Base-by-base conservation (phyloP, 2,329 filamentous ascomycete genomes). In the Aureobasidium lini region DNA sequence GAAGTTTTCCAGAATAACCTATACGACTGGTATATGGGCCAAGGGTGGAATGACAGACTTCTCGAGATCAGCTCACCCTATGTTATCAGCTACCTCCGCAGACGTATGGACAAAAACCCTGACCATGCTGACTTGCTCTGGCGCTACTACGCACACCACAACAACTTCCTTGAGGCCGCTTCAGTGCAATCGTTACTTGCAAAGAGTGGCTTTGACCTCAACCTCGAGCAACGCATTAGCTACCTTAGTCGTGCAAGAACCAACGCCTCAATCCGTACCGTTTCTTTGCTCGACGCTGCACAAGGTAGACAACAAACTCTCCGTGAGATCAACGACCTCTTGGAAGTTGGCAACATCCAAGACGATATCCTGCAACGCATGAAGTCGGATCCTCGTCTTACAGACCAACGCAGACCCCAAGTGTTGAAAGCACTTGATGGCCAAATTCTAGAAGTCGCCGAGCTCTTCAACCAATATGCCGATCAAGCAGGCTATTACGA, bases 11-110 rank as follows among this genome's bases (percentile, higher is more conserved):
- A 97, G 71, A 95, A 90, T 62, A 90, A 90, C 67, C 80, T 99
- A n/a, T 99, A 96, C 71, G 92, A 96, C 68, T 99, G 94, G 93
- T 99, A 99, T 73, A 85, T 97, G 65, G 76, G 82, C 57, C 86
- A 92, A 70, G 87, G 88, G 16, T 92, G 89, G 85, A 88, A 84
- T 9, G 90, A 96, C 63, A 87, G 91, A 13, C 82, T 99, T 31
- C 82, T 99, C 36, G 85, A 87, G 37, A 90, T 94, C 54, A 84
- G 92, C 60, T 95, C 92, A 5, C 84, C 87, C 0, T 92, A 91
- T 67, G 90, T 97, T 29, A 82, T 95, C 43, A 88, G 86, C 2
- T 99, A 96, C 71, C 82, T 99, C 2, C 81, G 89, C 68, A 85
- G 88, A 57, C 86, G 90, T 61, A 89, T 90, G 1, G 77, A 78